phyloP scores from a whole-genome alignment of 2,329 filamentous ascomycete genomes.

The Neurospora sp. region DNA sequence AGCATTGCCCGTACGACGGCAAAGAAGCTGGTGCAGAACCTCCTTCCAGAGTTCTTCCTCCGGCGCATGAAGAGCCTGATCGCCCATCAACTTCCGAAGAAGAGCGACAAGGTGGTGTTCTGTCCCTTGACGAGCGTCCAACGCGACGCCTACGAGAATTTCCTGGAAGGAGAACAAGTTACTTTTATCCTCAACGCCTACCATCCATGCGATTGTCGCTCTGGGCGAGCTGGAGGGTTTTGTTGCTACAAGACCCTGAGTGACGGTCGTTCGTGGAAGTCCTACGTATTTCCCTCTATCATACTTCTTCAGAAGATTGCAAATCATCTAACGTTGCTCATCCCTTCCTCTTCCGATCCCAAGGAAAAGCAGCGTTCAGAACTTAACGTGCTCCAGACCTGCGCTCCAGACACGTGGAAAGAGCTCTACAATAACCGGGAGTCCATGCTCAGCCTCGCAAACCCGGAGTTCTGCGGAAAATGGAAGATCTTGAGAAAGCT shows the following conservation, averaged over 20 bases:
- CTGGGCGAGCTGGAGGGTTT: constrained; percentile 64
- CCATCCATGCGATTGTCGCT: constrained; percentile 60
- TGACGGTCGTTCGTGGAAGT: constrained; percentile 59
- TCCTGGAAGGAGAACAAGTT: constrained; percentile 64
- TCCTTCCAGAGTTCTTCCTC: constrained; percentile 83
- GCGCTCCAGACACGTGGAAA: constrained; percentile 66
- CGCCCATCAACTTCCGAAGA: constrained; percentile 85
- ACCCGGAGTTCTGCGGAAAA: constrained; percentile 90
- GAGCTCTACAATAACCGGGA: constrained; percentile 66
- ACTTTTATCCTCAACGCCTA: constrained; percentile 57
- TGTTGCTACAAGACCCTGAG: constrained; percentile 60
- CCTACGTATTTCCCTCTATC: constrained; percentile 72
- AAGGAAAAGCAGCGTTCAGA: constrained; percentile 71
- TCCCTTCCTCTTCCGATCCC: constrained; percentile 56
- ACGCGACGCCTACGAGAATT: constrained; percentile 70
- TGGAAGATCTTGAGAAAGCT: constrained; percentile 87
- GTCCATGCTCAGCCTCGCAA: constrained; percentile 69
- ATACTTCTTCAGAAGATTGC: constrained; percentile 75
- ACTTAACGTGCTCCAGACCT: constrained; percentile 61
- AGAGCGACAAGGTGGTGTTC: constrained; percentile 89
- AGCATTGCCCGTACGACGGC: constrained; percentile 74
- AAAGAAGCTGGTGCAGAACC: constrained; percentile 72
- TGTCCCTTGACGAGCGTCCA: constrained; percentile 82
- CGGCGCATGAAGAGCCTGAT: constrained; percentile 90
- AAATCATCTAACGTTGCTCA: constrained; percentile 83